Evolutionary conservation across 2,329 filamentous ascomycete genomes (phyloP).

Genomic region (Verticillium albo-atrum): DNA sequence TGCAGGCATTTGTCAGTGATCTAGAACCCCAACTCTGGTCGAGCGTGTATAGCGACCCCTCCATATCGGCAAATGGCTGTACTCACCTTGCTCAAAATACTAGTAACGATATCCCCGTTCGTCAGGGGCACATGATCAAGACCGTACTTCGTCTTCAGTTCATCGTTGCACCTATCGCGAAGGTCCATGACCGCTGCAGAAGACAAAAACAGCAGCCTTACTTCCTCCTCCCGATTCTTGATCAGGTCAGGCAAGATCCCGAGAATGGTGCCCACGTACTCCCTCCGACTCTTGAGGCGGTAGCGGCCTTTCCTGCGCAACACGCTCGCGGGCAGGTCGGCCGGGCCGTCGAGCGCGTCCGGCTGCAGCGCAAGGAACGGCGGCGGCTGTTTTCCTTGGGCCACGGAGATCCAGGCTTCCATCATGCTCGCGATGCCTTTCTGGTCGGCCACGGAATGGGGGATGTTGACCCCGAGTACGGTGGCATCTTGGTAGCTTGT

Average conservation of each 20-base stretch:
- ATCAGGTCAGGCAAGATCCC: constrained; percentile 8
- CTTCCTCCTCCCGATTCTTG: constrained; percentile 4
- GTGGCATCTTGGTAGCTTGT: constrained; percentile 13
- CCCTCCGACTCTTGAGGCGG: background rate
- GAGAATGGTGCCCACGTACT: constrained; percentile 1
- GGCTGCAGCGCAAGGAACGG: constrained; percentile 8
- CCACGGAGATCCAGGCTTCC: constrained; percentile 13
- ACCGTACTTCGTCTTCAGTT: constrained; percentile 2
- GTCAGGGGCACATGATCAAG: background rate
- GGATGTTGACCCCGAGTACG: constrained; percentile 12
- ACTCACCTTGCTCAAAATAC: constrained; percentile 1
- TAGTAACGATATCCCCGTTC: constrained; percentile 6
- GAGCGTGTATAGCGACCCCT: too few relatives aligned
- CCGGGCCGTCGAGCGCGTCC: constrained; percentile 6
- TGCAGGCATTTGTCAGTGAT: background rate
- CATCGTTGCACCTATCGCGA: constrained; percentile 5
- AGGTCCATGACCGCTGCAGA: constrained; percentile 1
- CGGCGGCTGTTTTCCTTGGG: constrained; percentile 8
- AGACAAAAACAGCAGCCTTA: constrained; percentile 2
- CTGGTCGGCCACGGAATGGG: constrained; percentile 15
- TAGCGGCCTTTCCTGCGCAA: constrained; percentile 6
- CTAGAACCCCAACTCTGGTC: too few relatives aligned
- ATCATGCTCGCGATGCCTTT: constrained; percentile 14
- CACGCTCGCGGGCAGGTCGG: constrained; percentile 5
- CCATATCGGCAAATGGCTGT: too few relatives aligned